Conservation (phyloP, 2,329 filamentous ascomycete genomes). For the Penicillium sp. region DNA sequence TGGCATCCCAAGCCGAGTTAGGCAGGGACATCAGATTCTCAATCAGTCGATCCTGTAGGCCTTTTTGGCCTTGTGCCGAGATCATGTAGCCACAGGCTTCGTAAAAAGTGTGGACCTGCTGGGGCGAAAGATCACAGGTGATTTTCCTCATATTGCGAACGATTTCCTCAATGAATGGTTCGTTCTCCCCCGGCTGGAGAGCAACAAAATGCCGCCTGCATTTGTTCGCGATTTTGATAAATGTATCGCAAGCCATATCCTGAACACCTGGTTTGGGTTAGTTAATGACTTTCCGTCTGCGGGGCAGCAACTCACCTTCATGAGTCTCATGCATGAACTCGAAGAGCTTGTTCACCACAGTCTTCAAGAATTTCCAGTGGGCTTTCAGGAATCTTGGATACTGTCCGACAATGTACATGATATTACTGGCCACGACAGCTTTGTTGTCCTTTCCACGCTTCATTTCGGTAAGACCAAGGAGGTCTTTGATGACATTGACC, state of each 20-base stretch:
- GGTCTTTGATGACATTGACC: slow-evolving; percentile 96
- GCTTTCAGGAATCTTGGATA: slow-evolving; percentile 97
- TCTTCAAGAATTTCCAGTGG: slow-evolving; percentile 99
- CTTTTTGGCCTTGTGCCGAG: slow-evolving; percentile 89
- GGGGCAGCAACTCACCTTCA: too few relatives aligned
- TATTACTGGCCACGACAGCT: slow-evolving; percentile 95
- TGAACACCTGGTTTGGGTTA: too few relatives aligned
- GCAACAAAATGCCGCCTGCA: slow-evolving; percentile 96
- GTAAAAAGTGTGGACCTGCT: slow-evolving; percentile 98
- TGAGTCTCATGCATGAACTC: slow-evolving; percentile 99
- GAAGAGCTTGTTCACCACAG: slow-evolving; percentile 97
- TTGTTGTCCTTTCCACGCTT: slow-evolving; percentile 99
- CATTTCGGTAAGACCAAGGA: slow-evolving; percentile 94
- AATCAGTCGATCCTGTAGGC: slow-evolving; percentile 83
- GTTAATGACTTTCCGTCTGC: too few relatives aligned
- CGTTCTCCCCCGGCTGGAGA: slow-evolving; percentile 82
- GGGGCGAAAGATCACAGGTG: slow-evolving; percentile 85
- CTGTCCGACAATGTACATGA: slow-evolving; percentile 99
- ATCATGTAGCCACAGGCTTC: slow-evolving; percentile 99
- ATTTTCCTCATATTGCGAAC: slow-evolving; percentile 92
- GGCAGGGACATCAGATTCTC: slow-evolving; percentile 86
- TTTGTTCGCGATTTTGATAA: slow-evolving; percentile 98
- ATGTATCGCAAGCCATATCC: slow-evolving; percentile 99
- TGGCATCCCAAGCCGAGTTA: slow-evolving; percentile 89
- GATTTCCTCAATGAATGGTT: slow-evolving; percentile 98